A percentile compares a stretch with the other conserved stretches of the same genome.
phyloP scores from a whole-genome alignment of 257 asterid species.

The Vinca minor region DNA sequence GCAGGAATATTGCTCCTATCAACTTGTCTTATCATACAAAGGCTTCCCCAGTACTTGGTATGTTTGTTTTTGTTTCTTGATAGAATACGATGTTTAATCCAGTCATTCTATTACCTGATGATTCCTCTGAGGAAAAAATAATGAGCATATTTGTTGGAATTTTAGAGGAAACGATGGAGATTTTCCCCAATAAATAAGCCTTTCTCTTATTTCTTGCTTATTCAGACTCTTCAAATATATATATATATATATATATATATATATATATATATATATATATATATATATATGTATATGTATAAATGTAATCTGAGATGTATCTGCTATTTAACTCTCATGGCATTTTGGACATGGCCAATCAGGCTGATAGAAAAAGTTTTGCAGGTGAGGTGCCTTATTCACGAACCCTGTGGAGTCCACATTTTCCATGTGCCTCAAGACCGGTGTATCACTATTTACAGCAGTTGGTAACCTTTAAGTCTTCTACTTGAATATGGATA shows the following conservation, averaged over 20 bases:
- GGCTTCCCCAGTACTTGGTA: constrained; percentile 52
- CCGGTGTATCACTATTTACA: constrained; percentile 46
- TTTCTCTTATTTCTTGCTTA: background rate
- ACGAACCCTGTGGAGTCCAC: too few species aligned
- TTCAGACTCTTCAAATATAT: too few species aligned
- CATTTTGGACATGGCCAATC: constrained; percentile 1
- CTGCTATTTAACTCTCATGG: constrained; percentile 9
- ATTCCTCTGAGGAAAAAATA: background rate
- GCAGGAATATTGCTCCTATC: constrained; percentile 28
- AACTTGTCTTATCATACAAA: constrained; percentile 40
- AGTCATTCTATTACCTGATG: background rate
- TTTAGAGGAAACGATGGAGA: background rate
- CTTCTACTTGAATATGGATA: background rate
- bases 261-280: too few species aligned
- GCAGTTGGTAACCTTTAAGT: constrained; percentile 38
- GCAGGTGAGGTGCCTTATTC: constrained; percentile 56
- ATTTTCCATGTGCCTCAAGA: constrained; percentile 36
- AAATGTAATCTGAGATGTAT: too few species aligned
- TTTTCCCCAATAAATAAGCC: background rate
- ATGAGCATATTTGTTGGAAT: background rate
- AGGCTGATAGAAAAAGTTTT: constrained; percentile 12
- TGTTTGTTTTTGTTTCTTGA: too few species aligned
- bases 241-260: too few species aligned
- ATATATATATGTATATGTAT: too few species aligned
- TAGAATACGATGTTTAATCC: background rate